Evolutionary conservation across 768 basidiomycete species (phyloP).

Genomic region (Chlorophyllum brunneum): DNA sequence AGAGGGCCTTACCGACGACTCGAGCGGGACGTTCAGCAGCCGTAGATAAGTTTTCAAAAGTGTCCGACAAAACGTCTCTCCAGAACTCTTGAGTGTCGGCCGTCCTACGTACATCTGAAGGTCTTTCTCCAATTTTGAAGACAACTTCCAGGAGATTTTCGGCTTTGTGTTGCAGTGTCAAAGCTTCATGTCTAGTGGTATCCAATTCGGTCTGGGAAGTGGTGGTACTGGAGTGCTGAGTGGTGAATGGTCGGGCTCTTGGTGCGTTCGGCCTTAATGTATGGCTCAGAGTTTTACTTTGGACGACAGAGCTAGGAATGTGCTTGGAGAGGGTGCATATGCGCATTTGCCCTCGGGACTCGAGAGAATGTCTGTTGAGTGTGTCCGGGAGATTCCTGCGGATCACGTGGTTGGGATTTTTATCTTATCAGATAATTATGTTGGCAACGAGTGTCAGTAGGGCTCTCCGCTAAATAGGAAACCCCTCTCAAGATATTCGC

Average conservation of each 20-base stretch:
- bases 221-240: neutral
- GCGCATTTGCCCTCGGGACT: slow-evolving; percentile 7
- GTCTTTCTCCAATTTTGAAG: slow-evolving; percentile 21
- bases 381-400: slow-evolving; percentile 1
- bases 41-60: slow-evolving; percentile 30
- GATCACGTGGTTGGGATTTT: neutral
- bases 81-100: slow-evolving; percentile 39
- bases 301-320: neutral
- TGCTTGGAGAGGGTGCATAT: slow-evolving; percentile 4
- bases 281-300: neutral
- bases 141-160: slow-evolving; percentile 41
- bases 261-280: neutral
- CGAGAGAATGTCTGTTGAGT: neutral
- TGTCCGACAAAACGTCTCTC: slow-evolving; percentile 37
- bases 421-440: slow-evolving; percentile 5
- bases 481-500: too few relatives aligned
- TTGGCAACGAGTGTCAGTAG: too few relatives aligned
- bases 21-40: slow-evolving; percentile 33
- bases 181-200: slow-evolving; percentile 23
- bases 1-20: slow-evolving; percentile 42
- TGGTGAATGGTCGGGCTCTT: neutral
- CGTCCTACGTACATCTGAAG: slow-evolving; percentile 16
- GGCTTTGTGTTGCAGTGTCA: slow-evolving; percentile 49
- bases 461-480: too few relatives aligned
- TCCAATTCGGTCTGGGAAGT: neutral